Conservation (phyloP, 192 early-diverging fungal species). For the Oehlia diaphana region DNA sequence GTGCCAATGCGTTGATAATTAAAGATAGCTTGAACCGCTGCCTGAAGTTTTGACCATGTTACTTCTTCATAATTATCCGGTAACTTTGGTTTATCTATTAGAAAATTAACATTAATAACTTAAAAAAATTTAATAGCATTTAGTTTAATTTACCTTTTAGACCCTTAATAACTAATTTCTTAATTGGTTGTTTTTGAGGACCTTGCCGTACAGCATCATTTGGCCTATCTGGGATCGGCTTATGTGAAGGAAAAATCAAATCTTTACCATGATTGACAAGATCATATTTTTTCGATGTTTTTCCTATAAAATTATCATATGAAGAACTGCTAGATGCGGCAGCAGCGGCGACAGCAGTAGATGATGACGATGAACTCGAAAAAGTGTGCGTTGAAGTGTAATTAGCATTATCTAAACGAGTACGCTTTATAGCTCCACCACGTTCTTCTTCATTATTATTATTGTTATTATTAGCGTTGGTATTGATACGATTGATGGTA, state of each 20-base stretch:
- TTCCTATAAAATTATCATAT: not conserved
- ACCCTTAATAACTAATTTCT: slow-evolving; percentile 63
- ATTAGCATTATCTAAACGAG: not conserved
- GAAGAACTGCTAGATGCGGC: not conserved
- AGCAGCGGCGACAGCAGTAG: not conserved
- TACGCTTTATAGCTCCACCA: not conserved
- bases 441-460: not conserved
- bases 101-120: not conserved
- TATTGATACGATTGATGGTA: not conserved
- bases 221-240: not conserved
- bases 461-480: not conserved
- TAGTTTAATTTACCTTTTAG: slow-evolving; percentile 52
- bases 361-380: not conserved
- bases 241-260: slow-evolving; percentile 23
- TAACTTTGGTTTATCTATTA: slow-evolving; percentile 51
- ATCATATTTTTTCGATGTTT: slow-evolving; percentile 5
- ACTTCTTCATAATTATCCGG: slow-evolving; percentile 68
- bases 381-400: not conserved
- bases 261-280: not conserved
- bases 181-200: slow-evolving; percentile 38
- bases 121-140: not conserved
- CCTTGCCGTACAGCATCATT: not conserved
- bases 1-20: slow-evolving; percentile 57
- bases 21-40: slow-evolving; percentile 76
- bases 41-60: slow-evolving; percentile 64